Conservation (phyloP, 176 grass and related monocot genomes). For the Aegilops bicornis region DNA sequence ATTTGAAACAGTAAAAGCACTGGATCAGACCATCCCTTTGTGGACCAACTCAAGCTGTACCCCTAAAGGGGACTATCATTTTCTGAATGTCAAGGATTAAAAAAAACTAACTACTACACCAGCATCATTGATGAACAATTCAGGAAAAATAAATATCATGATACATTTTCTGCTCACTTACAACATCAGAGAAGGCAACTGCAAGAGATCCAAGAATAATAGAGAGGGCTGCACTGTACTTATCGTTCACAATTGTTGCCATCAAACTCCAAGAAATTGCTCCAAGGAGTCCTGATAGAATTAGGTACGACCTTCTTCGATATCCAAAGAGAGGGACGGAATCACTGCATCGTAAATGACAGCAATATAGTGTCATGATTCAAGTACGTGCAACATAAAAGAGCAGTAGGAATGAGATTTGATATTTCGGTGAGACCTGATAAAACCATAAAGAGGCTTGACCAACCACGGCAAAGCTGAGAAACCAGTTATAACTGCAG, state of each 20-base stretch:
- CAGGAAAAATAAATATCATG: neutral
- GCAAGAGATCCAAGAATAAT: constrained; percentile 92
- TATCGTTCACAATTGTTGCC: constrained; percentile 86
- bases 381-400: no score
- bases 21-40: neutral
- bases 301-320: constrained; percentile 91
- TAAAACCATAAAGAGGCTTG: constrained; percentile 98
- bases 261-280: constrained; percentile 92
- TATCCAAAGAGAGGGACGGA: constrained; percentile 96
- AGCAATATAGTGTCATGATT: constrained; percentile 2
- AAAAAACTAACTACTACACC: neutral
- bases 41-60: neutral
- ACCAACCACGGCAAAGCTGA: constrained; percentile 94
- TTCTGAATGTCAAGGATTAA: neutral
- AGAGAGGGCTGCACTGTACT: constrained; percentile 74
- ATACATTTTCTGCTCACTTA: constrained; percentile 45
- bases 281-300: constrained; percentile 86
- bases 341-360: constrained; percentile 51
- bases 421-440: constrained; percentile 56
- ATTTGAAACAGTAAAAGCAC: neutral
- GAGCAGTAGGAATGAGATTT: neutral
- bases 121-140: neutral
- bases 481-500: constrained; percentile 92
- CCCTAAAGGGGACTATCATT: neutral
- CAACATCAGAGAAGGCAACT: constrained; percentile 95